Conservation (phyloP, 2,329 filamentous ascomycete species). For the Reticulascus tulasneorum region DNA sequence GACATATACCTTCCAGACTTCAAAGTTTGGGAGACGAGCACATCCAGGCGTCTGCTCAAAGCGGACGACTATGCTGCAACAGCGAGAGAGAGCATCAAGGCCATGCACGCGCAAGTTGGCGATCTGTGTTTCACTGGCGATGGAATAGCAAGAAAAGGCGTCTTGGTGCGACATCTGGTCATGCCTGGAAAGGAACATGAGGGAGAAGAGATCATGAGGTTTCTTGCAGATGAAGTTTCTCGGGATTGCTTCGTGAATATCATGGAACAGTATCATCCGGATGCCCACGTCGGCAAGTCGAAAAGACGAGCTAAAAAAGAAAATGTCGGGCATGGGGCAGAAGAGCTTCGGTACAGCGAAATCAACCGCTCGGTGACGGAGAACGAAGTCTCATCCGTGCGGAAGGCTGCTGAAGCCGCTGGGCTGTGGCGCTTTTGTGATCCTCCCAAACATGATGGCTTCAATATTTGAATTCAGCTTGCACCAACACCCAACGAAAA, state of each 20-base stretch:
- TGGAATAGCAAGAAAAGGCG: conserved; percentile 72
- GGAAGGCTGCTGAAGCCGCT: conserved; percentile 62
- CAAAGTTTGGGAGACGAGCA: conserved; percentile 69
- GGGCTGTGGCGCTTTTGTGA: conserved; percentile 80
- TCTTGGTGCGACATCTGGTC: conserved; percentile 74
- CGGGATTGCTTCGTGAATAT: conserved; percentile 77
- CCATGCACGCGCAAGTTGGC: conserved; percentile 78
- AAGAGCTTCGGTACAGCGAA: conserved; percentile 64
- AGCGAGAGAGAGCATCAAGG: conserved; percentile 72
- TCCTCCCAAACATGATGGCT: conserved; percentile 47
- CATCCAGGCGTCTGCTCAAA: conserved; percentile 70
- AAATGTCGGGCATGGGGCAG: conserved; percentile 23
- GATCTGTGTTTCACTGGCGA: conserved; percentile 79
- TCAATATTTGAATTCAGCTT: conserved; percentile 38
- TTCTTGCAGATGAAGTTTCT: conserved; percentile 69
- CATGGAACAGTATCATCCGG: conserved; percentile 84
- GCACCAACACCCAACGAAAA: background rate
- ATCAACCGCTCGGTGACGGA: conserved; percentile 69
- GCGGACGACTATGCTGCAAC: conserved; percentile 70
- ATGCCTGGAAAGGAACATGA: conserved; percentile 80
- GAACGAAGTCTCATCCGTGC: conserved; percentile 63
- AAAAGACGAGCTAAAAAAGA: conserved; percentile 34
- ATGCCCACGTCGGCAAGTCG: conserved; percentile 75
- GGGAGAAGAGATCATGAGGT: conserved; percentile 69
- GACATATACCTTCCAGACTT: conserved; percentile 89